A percentile compares a stretch with the other conserved stretches of the same genome.
Evolutionary conservation across 2,329 filamentous ascomycete genomes (phyloP).

Genomic region (Pleomassaria siparia): DNA sequence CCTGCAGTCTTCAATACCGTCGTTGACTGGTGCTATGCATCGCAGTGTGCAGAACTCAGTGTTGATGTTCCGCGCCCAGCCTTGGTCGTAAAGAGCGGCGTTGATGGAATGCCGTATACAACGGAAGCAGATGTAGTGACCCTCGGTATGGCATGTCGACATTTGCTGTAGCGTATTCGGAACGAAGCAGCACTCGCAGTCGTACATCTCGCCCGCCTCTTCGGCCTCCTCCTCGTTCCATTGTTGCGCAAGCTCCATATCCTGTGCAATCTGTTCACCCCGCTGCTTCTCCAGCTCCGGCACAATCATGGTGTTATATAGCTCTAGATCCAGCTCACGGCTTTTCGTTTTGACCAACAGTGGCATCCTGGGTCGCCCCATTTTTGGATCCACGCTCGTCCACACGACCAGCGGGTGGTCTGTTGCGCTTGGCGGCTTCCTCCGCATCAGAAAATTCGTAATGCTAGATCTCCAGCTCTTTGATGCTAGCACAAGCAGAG

Average conservation of each 20-base stretch:
- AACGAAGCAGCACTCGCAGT: conserved; percentile 79
- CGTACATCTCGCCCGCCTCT: conserved; percentile 53
- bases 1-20: conserved; percentile 57
- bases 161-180: conserved; percentile 73
- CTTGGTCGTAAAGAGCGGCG: conserved; percentile 90
- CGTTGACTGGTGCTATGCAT: conserved; percentile 75
- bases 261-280: conserved; percentile 42
- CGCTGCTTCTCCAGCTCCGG: conserved; percentile 45
- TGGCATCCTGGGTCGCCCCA: conserved; percentile 58
- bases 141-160: conserved; percentile 67
- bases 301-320: conserved; percentile 48
- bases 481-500: conserved; percentile 67
- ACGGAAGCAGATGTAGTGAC: conserved; percentile 75
- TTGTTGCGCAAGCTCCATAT: conserved; percentile 46
- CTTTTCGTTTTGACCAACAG: conserved; percentile 67
- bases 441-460: conserved; percentile 68
- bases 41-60: conserved; percentile 70
- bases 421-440: conserved; percentile 58
- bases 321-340: conserved; percentile 54
- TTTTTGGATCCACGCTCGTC: conserved; percentile 59
- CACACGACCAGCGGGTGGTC: conserved; percentile 63
- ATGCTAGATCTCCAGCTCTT: conserved; percentile 79
- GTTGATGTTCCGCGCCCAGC: conserved; percentile 81
- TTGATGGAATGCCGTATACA: conserved; percentile 81
- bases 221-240: conserved; percentile 54